Percentiles rank a stretch among this genome's conserved stretches.
phyloP scores from a whole-genome alignment of 2,329 filamentous ascomycete genomes.

The Microdochium trichocladiopsis region DNA sequence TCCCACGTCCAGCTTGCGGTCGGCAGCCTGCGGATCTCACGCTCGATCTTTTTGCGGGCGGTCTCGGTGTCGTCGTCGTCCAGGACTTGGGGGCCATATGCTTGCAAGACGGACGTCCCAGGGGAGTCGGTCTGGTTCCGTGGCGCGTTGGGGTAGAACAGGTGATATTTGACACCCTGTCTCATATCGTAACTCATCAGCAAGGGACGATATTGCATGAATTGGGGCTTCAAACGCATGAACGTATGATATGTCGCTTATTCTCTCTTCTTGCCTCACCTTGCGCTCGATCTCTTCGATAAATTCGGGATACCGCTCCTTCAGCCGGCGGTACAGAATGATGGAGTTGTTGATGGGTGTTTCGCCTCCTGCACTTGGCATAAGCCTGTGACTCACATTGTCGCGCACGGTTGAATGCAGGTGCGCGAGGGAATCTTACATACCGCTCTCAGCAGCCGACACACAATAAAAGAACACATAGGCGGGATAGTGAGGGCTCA shows the following conservation, averaged over 20 bases:
- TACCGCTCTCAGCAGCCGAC: conserved; percentile 12
- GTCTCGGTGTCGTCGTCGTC: conserved; percentile 11
- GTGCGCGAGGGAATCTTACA: background rate
- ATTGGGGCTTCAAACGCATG: background rate
- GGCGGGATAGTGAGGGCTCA: conserved; percentile 15
- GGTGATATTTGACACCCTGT: conserved; percentile 13
- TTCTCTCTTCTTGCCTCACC: conserved; percentile 3
- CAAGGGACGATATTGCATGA: background rate
- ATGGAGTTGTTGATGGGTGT: conserved; percentile 16
- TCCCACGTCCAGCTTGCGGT: conserved; percentile 15
- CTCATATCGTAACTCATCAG: background rate
- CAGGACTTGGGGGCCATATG: conserved; percentile 12
- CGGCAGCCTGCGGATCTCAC: conserved; percentile 12
- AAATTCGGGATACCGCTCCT: conserved; percentile 12
- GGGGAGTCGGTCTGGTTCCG: conserved; percentile 12
- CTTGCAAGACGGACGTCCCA: conserved; percentile 12
- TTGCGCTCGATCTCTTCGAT: conserved; percentile 11
- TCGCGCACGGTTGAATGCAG: background rate
- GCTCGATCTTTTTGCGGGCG: conserved; percentile 11
- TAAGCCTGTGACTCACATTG: background rate
- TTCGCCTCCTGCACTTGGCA: conserved; percentile 9
- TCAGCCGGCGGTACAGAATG: conserved; percentile 11
- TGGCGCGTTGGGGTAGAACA: conserved; percentile 13
- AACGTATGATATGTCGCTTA: background rate
- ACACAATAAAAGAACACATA: conserved; percentile 17